Evolutionary conservation across 2,329 filamentous ascomycete species (phyloP), one percentile per base, ranked within the genome.

Genomic region (Lecanicillium sp.): DNA sequence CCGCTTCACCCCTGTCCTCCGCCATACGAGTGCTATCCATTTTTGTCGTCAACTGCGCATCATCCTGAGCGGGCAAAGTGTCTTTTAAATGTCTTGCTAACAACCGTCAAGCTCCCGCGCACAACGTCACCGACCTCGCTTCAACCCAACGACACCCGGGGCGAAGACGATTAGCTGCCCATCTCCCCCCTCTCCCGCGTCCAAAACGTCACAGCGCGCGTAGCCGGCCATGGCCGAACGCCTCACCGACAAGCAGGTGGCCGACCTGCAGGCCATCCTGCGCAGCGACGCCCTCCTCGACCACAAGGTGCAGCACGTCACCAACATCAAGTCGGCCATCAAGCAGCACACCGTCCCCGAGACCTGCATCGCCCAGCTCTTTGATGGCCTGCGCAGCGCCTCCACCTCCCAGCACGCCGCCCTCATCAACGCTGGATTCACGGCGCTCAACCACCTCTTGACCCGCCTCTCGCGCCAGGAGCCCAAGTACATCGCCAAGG

Each of bases 341-440:
- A 95, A 95, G 62, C 88, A 94, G 61, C 83, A 85, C 58, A 88
- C 88, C 66, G 86, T 95, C 33, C 87, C 87, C 44, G 87, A 94
- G 48, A 62, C 64, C 39, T 76, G 72, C 52, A 75, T 94, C 50
- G 64, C 77, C 18, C 70, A 77, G 42, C 77, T 95, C 46, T 94
- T 95, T 62, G 87, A 96, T 44, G 85, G 82, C 46, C 71, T 94
- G 53, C 82, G 83, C 46, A 66, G 79, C 38, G 84, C 87, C 44
- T 83, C 90, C 48, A 68, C 72, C 39, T 85, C 86, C 30, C 81
- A 85, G 51, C 84, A 94, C 53, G 81, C 81, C 31, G 76, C 78
- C 25, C 79, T 95, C 45, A 79, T 84, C 48, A 84, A 85, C 42
- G 84, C 87, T 37, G 88, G 86, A 42, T 90, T 95, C 60, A 90